Evolutionary conservation across 768 basidiomycete genomes (phyloP), one percentile per base, ranked within the genome.

Genomic region (Agaricus blazei): DNA sequence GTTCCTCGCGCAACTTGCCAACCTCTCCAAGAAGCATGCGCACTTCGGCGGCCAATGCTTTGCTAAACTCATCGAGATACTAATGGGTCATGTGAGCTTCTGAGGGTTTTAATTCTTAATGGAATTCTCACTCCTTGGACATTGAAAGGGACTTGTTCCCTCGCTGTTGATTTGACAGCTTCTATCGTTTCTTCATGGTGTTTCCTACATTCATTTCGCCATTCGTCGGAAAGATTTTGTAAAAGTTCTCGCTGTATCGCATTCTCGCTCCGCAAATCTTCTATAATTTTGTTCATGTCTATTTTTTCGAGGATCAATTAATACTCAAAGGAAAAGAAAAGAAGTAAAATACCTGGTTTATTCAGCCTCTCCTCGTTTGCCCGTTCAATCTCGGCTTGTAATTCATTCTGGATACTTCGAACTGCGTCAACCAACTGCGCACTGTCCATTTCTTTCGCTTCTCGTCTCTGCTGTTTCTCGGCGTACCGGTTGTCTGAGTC

Each of bases 1-100:
- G 79, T 63, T 93, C 87, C 68, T 91, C 87, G 3, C 88, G 82
- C 45, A 93, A 73, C 61, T 86, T 88, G 40, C 90, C 89, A 40
- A 93, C 91, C 72, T 93, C 91, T 36, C 79, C 81, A 9, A 93
- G 78, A 12, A 93, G 75, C 79, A 90, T 86, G 29, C 89, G 83
- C 9, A 93, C 90, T 72, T 93, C 91, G 14, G 80, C 76, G 2
- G 91, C 89, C 45, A 93, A 70, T 1, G 91, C 86, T 66, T 84
- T 88, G 68, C 89, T 92, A 71, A 93, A 93, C 54, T 93, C 89
- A 58, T 93, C 87, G 12, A 93, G 78, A 66, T 93, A 93, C 87
- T 90, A 44, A 15, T 59, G 23, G 9, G 58, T 24, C 61, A 40
- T 5, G 52, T 36, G 19, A 57, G 26, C 26, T 5, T 8, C 40